phyloP scores from a whole-genome alignment of 2,329 filamentous ascomycete genomes.

The Hirsutella thompsonii region DNA sequence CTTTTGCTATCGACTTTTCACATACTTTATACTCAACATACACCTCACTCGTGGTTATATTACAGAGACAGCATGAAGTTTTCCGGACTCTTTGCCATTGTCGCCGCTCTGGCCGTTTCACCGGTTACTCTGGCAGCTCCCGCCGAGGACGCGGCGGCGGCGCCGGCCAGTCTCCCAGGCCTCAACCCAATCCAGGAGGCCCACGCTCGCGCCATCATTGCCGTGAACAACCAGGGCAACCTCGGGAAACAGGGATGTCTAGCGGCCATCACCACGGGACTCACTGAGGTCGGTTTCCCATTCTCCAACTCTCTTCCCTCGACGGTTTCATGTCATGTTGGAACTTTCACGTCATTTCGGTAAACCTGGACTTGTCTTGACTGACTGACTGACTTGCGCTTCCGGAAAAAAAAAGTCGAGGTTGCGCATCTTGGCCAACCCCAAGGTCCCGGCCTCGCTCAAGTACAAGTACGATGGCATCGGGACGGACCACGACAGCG shows the following conservation, averaged over 20 bases:
- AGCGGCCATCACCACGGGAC: constrained; percentile 9
- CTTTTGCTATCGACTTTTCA: too few species aligned
- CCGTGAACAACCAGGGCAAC: constrained; percentile 5
- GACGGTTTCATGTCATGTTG: too few species aligned
- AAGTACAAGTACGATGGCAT: constrained; percentile 8
- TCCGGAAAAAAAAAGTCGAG: constrained; percentile 4
- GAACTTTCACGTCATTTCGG: too few species aligned
- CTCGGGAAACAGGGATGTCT: constrained; percentile 10
- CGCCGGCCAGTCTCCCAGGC: constrained; percentile 7
- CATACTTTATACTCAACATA: too few species aligned
- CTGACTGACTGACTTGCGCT: too few species aligned
- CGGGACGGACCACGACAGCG: constrained; percentile 10
- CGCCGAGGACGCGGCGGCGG: constrained; percentile 1
- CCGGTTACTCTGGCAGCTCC: not conserved
- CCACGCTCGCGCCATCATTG: constrained; percentile 10
- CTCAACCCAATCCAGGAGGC: constrained; percentile 8
- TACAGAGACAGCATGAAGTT: constrained; percentile 2
- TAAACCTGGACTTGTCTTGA: too few species aligned
- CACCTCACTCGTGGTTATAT: too few species aligned
- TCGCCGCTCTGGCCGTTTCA: not conserved
- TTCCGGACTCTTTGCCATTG: not conserved
- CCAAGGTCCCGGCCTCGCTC: constrained; percentile 7
- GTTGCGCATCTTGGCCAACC: constrained; percentile 10
- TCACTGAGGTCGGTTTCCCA: constrained; percentile 13
- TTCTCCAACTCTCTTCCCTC: too few species aligned